phyloP scores from a whole-genome alignment of 345 rosid species.

The Eutrema yunnanense region DNA sequence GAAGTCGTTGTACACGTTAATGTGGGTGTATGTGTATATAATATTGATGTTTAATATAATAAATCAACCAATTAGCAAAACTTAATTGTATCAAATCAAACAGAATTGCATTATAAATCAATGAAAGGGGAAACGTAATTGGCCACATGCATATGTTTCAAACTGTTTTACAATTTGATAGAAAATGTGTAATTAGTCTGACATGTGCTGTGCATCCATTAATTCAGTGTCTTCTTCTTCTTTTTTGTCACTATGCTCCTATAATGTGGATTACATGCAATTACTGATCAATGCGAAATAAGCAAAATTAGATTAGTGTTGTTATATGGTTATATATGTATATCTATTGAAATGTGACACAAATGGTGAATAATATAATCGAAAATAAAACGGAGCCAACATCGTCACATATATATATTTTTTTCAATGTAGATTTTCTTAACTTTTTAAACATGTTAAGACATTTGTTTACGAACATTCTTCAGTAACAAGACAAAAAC shows the following conservation, averaged over 20 bases:
- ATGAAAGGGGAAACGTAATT: too few relatives aligned
- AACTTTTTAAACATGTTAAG: neutral
- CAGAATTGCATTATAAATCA: too few relatives aligned
- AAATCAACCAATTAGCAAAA: too few relatives aligned
- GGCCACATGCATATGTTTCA: slow-evolving; percentile 30
- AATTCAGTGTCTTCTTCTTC: neutral
- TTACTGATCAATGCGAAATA: neutral
- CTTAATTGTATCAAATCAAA: too few relatives aligned
- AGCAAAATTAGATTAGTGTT: neutral
- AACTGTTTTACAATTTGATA: neutral
- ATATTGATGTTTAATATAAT: too few relatives aligned
- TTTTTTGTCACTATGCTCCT: neutral
- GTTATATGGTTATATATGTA: neutral
- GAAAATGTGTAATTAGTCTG: neutral
- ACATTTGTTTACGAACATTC: slow-evolving; percentile 16
- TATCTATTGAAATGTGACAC: neutral
- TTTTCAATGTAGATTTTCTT: neutral
- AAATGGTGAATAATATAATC: neutral
- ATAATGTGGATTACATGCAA: neutral
- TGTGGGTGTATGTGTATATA: too few relatives aligned
- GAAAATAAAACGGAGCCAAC: neutral
- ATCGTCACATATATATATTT: neutral
- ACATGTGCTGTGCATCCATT: slow-evolving; percentile 7
- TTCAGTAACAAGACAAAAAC: slow-evolving; percentile 14
- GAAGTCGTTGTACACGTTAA: too few relatives aligned